Base-by-base conservation (phyloP, 1,284 basidiomycete genomes). In the Sphagnurus paluster region DNA sequence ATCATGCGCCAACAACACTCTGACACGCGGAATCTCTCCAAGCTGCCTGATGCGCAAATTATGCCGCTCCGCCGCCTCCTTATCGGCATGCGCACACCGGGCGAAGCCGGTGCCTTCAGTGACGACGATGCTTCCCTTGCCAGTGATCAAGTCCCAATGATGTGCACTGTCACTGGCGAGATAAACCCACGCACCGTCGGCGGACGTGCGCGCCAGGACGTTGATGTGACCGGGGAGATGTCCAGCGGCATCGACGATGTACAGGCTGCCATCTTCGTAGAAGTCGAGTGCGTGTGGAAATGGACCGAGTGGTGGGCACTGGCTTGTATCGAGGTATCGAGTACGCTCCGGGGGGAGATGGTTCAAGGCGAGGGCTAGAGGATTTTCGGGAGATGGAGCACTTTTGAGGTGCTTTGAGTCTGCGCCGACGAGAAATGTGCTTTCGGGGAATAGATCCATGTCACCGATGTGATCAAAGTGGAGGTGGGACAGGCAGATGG, bases 151-250 rank as follows among this genome's bases (percentile, higher is more conserved):
- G 16, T 72, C 65, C 68, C 71, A 70, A 58, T 80, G 72, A 56
- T 82, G 81, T 6, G 73, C 77, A 40, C 72, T 74, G 57, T 82
- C 80, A 0, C 73, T 78, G 1, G 68, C 79, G 20, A 83, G 67
- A 50, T 72, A 77, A n/a, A 81, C 62, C 81, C 80, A 82, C 3
- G 64, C 71, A 5, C 79, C 79, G 37, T 78, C 71, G 8, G 67
- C 33, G 4, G 77, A 79, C 20, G 80, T 83, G 34, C 82, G 75
- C 17, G 68, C 76, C 14, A 83, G 70, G 17, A 76, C 55, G 46
- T 75, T 77, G 45, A 83, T 49, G 55, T 82, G 80, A 0, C 80
- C 79, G 1, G 66, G 59, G 21, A 77, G 63, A 58, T 82, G 79
- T 0, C 80, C 80, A 11, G 76, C 73, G 5, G 79, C 69, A 52